Base-by-base conservation (phyloP, 148 eudicot genomes). In the Silene latifolia region DNA sequence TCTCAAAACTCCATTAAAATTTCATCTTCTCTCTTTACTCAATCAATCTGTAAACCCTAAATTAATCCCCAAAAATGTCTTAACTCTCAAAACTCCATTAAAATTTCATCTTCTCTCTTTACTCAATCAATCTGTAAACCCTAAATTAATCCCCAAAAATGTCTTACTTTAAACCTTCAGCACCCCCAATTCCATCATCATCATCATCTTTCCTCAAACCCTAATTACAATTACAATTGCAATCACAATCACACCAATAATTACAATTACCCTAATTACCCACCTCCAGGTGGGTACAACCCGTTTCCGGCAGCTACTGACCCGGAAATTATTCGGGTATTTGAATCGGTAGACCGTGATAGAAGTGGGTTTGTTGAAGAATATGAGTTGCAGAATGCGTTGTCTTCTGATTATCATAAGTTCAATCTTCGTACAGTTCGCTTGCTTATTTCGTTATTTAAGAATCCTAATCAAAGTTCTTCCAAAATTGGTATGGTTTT, bases 271-370 rank as follows among this genome's bases (percentile, higher is more conserved):
- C 35, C 35, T 35, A 76, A 56, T 57, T 32, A 27, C 69, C 76
- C 71, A 39, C 58, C 71, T 2, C 67, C 24, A 58, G 42, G 42
- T 35, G 9, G 44, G 44, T 7, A 6, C 8, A 39, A 39, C 0
- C 23, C 80, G 32, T 89, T 89, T 77, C 90, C 91, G 0, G 90
- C 89, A 20, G 93, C 90, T 32, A 87, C 90, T 7, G 83, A 89
- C 84, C 90, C 97, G 78, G 92, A 88, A 60, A 73, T 89, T 27
- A 83, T 91, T 74, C 86, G 93, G 72, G 87, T 87, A 75, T 91
- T 88, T 79, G 88, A 89, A 86, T 82, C 82, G 88, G 97, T 87
- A 57, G 97, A 91, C 64, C 83, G 78, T 63, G 91, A 91, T 72
- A 78, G 80, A 18, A 91, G 91, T 47, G 97, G 97, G 39, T 88